These are phyloP conservation scores for Apium graveolens DNA, from an alignment of 129 eudicot species.

Conservation along the genomic window DNA sequence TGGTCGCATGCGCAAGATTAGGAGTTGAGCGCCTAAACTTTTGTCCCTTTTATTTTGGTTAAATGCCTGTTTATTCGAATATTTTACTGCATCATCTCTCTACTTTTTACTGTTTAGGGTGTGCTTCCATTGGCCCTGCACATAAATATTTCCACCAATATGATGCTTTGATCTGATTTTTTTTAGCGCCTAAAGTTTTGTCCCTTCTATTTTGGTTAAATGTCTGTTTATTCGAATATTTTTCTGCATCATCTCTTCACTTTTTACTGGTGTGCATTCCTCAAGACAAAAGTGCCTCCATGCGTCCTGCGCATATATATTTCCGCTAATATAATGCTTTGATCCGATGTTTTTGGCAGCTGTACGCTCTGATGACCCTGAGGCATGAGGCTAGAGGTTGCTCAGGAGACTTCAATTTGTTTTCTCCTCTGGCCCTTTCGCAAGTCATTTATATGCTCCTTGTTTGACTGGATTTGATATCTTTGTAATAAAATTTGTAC, in stretches of 20 bases:
- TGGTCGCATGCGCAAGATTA: not conserved
- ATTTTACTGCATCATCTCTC: not conserved
- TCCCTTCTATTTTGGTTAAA: not conserved
- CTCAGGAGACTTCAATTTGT: not conserved
- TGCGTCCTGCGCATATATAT: too few relatives aligned
- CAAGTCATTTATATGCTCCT: not conserved
- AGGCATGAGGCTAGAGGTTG: conserved; percentile 27
- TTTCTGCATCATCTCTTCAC: not conserved
- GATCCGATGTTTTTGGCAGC: conserved; percentile 32
- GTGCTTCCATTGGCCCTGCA: too few relatives aligned
- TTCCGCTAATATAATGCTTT: not conserved
- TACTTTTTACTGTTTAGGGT: not conserved
- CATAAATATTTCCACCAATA: not conserved
- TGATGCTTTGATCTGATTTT: not conserved
- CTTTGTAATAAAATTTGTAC: not conserved
- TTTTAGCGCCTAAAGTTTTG: not conserved
- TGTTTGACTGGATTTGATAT: not conserved
- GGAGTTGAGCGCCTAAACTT: not conserved
- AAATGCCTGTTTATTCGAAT: not conserved
- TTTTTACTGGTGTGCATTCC: not conserved
- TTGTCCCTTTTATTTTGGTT: not conserved
- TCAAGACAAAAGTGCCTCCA: too few relatives aligned
- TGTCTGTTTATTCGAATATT: not conserved
- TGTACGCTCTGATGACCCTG: conserved; percentile 50
- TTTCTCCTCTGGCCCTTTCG: not conserved